Evolutionary conservation across 2,329 filamentous ascomycete genomes (phyloP), one percentile per base, ranked within the genome.

Genomic region (Stemphylium vesicarium): DNA sequence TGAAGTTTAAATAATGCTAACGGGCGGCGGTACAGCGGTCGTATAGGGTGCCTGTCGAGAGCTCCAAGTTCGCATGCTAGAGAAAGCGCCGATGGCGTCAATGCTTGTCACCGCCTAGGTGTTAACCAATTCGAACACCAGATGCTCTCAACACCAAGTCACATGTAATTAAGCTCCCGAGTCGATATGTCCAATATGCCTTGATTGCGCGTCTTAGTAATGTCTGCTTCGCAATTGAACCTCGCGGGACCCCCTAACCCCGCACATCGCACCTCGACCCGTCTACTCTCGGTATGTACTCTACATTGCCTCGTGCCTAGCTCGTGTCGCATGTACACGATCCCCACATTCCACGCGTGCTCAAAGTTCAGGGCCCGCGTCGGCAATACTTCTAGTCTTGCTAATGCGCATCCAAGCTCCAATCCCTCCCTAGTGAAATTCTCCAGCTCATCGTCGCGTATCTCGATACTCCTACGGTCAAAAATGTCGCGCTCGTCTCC

Each of bases 351-450:
- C 13, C 40, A 26, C 31, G 24, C 42, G 9, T 45, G 32, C 16
- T 13, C 31, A n/a, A 18, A 42, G 40, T 35, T 12, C 16, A 15
- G 29, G 18, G 16, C 36, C 22, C 22, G 22, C 44, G 15, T 12
- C 20, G 32, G 12, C 38, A 10, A 26, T 35, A 12, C 16, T 13
- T 1, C 9, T 16, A 44, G 24, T 26, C 18, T 12, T 51, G 53
- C 57, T 59, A 18, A 59, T 18, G 13, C n/a, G 12, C 29, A 11
- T 13, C 12, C 7, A 40, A 70, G 69, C 62, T 73, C 32, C 64
- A 69, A 52, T 58, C 54, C 15, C 74, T 80, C 2, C 78, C 79
- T 2, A 70, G 74, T 32, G 79, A 80, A 58, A 70, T 81, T 1
- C 59, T 79, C 9, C 71, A 76, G 49, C 69, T 75, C 31, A 70